A percentile compares a stretch with the other conserved stretches of the same genome.
Conservation (phyloP, 2,329 filamentous ascomycete genomes). For the Zalaria sp. region DNA sequence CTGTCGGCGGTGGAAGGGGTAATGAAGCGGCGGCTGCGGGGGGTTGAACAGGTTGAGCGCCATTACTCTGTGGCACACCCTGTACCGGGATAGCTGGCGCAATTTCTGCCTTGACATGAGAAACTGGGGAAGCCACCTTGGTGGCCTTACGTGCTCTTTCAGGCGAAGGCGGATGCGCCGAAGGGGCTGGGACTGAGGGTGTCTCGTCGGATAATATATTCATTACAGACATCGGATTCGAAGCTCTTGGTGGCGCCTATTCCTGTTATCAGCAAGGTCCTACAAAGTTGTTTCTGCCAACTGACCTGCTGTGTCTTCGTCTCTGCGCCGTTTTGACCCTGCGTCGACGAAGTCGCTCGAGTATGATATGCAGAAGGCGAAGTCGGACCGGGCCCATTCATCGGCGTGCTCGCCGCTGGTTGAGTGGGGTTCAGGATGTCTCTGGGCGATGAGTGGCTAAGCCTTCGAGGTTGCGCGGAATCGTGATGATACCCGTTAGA, state of each 20-base stretch:
- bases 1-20: slow-evolving; percentile 12
- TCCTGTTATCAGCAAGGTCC: neutral
- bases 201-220: slow-evolving; percentile 75
- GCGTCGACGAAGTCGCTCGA: neutral
- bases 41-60: neutral
- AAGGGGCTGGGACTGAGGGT: slow-evolving; percentile 4
- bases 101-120: slow-evolving; percentile 8
- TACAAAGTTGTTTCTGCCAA: neutral
- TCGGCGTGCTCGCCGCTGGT: neutral
- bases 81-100: neutral
- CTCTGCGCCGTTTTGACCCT: neutral
- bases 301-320: neutral
- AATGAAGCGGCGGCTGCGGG: neutral
- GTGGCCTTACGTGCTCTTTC: neutral
- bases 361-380: slow-evolving; percentile 3
- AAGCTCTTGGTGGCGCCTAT: slow-evolving; percentile 37
- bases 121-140: slow-evolving; percentile 9
- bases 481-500: slow-evolving; percentile 6
- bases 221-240: slow-evolving; percentile 89
- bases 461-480: neutral
- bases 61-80: slow-evolving; percentile 1
- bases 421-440: neutral
- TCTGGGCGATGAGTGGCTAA: neutral
- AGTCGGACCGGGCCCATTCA: slow-evolving; percentile 1
- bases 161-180: slow-evolving; percentile 1